Evolutionary conservation across 2,329 filamentous ascomycete genomes (phyloP).

Genomic region (Mycogone perniciosa): DNA sequence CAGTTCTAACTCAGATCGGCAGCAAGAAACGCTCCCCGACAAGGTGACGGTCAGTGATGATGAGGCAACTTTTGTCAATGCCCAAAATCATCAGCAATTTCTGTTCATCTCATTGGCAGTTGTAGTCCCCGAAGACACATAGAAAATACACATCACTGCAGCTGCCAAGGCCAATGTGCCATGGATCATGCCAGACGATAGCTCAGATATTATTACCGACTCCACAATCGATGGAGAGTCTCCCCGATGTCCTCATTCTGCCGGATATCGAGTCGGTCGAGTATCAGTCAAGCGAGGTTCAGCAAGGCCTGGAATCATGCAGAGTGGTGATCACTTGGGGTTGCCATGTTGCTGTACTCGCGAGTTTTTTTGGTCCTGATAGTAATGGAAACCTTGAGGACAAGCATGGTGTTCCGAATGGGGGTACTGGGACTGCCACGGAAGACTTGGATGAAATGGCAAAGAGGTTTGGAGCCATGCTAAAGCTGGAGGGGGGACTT

Average conservation of each 20-base stretch:
- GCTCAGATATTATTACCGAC: conserved; percentile 26
- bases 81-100: conserved; percentile 48
- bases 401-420: conserved; percentile 37
- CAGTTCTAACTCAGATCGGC: conserved; percentile 43
- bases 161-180: conserved; percentile 44
- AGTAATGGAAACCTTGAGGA: conserved; percentile 37
- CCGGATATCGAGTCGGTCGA: conserved; percentile 36
- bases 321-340: conserved; percentile 33
- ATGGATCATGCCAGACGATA: conserved; percentile 47
- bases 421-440: conserved; percentile 47
- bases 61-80: conserved; percentile 36
- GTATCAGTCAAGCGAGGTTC: conserved; percentile 37
- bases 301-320: conserved; percentile 41
- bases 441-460: conserved; percentile 55
- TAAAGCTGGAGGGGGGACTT: conserved; percentile 25
- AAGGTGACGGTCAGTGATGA: conserved; percentile 38
- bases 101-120: conserved; percentile 45
- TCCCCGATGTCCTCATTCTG: conserved; percentile 19
- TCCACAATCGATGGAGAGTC: conserved; percentile 24
- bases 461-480: conserved; percentile 33
- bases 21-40: conserved; percentile 37
- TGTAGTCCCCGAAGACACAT: conserved; percentile 33
- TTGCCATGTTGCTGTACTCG: conserved; percentile 49
- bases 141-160: conserved; percentile 40
- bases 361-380: conserved; percentile 43